Conservation (phyloP, 2,329 filamentous ascomycete species). For the Rutstroemia sydowiana region DNA sequence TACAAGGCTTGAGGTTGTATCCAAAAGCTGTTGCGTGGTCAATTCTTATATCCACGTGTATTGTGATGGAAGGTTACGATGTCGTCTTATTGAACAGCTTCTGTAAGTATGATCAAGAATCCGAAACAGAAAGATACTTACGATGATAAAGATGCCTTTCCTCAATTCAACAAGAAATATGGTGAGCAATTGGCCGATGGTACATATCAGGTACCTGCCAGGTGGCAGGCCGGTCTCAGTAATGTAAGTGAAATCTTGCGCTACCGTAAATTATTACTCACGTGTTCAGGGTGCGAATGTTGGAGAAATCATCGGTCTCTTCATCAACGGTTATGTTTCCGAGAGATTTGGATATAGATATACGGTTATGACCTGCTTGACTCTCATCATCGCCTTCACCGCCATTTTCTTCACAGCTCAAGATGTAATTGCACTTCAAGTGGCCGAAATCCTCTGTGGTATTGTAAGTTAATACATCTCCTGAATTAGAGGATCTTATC, state of each 20-base stretch:
- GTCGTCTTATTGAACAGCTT: slow-evolving; percentile 31
- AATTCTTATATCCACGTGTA: slow-evolving; percentile 32
- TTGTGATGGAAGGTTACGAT: slow-evolving; percentile 39
- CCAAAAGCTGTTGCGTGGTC: slow-evolving; percentile 29
- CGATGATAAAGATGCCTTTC: slow-evolving; percentile 32
- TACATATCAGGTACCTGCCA: slow-evolving; percentile 21
- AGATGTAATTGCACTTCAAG: slow-evolving; percentile 38
- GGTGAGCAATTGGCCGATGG: slow-evolving; percentile 18
- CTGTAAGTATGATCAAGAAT: slow-evolving; percentile 21
- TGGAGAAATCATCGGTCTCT: slow-evolving; percentile 38
- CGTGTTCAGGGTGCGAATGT: slow-evolving; percentile 19
- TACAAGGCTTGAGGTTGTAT: slow-evolving; percentile 20
- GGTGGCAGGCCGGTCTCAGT: slow-evolving; percentile 28
- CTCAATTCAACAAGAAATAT: slow-evolving; percentile 27
- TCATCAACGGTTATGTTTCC: slow-evolving; percentile 41
- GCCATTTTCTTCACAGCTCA: slow-evolving; percentile 44
- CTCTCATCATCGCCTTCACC: slow-evolving; percentile 36
- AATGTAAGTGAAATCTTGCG: slow-evolving; percentile 13
- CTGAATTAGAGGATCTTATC: neutral
- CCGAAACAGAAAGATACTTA: neutral
- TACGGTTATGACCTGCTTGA: slow-evolving; percentile 22
- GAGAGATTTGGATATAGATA: slow-evolving; percentile 37
- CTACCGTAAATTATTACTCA: neutral
- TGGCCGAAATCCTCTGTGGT: slow-evolving; percentile 41
- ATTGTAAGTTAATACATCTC: slow-evolving; percentile 12